These are phyloP conservation scores for Lactuca saligna DNA, from an alignment of 129 eudicot genomes.

Conservation along the genomic window DNA sequence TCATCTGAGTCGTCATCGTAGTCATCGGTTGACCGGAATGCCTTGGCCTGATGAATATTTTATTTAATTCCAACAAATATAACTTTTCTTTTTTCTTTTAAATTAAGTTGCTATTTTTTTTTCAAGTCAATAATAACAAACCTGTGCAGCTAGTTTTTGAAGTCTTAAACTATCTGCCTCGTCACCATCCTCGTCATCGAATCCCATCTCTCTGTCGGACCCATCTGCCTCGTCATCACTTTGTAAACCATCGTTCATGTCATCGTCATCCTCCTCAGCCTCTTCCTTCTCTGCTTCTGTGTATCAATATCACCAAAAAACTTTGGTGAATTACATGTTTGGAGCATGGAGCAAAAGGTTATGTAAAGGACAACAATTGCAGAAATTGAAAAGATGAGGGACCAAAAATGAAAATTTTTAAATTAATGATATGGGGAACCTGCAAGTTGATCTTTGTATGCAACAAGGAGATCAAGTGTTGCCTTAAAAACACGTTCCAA, in stretches of 20 bases:
- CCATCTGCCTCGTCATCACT: slow-evolving; percentile 62
- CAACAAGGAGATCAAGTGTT: slow-evolving; percentile 79
- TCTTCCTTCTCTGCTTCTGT: slow-evolving; percentile 64
- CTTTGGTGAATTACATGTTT: too few relatives aligned
- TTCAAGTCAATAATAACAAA: slow-evolving; percentile 31
- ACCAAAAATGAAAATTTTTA: not conserved
- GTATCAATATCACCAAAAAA: not conserved
- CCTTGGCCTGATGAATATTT: slow-evolving; percentile 59
- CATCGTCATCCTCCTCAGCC: slow-evolving; percentile 55
- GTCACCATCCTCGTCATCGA: slow-evolving; percentile 80
- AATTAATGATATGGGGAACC: slow-evolving; percentile 34
- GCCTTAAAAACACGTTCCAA: slow-evolving; percentile 84
- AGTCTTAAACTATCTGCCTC: slow-evolving; percentile 69
- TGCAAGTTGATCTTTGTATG: slow-evolving; percentile 88
- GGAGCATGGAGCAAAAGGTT: too few relatives aligned
- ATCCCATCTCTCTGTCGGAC: slow-evolving; percentile 88
- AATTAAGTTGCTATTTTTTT: not conserved
- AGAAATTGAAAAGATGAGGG: not conserved
- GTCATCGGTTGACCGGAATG: slow-evolving; percentile 61
- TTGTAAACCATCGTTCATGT: slow-evolving; percentile 64
- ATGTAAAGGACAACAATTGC: not conserved
- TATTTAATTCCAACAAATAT: not conserved
- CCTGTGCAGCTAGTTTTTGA: slow-evolving; percentile 83
- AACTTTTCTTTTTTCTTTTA: too few relatives aligned
- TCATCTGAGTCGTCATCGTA: slow-evolving; percentile 80